phyloP scores from a whole-genome alignment of 164 flowering plant genomes.

The Vitis rupestris region DNA sequence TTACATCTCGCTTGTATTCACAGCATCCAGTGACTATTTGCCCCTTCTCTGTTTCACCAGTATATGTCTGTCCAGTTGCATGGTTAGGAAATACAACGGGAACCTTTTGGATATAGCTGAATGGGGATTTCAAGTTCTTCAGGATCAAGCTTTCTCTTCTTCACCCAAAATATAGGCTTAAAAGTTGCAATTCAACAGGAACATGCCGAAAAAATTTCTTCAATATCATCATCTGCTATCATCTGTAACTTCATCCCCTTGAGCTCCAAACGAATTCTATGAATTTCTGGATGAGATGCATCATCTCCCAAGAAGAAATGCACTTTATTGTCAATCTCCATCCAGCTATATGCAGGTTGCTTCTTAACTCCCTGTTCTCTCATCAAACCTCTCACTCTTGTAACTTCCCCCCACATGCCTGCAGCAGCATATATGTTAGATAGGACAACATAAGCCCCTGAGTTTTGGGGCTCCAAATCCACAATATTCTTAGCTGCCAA shows the following conservation, averaged over 20 bases:
- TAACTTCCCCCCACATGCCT: slow-evolving; percentile 47
- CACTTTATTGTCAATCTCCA: slow-evolving; percentile 37
- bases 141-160: no score
- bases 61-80: no score
- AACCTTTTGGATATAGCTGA: no score
- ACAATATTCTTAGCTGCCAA: slow-evolving; percentile 43
- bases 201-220: background rate
- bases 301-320: slow-evolving; percentile 48
- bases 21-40: no score
- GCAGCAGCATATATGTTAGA: slow-evolving; percentile 49
- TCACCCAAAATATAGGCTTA: no score
- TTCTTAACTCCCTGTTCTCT: slow-evolving; percentile 47
- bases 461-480: slow-evolving; percentile 40
- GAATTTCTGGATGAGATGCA: slow-evolving; percentile 41
- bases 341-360: slow-evolving; percentile 52
- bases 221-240: slow-evolving; percentile 23
- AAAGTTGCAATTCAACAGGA: no score
- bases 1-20: no score
- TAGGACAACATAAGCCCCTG: slow-evolving; percentile 38
- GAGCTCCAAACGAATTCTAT: slow-evolving; percentile 31
- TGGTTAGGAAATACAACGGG: no score
- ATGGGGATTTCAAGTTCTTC: no score
- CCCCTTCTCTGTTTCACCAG: no score
- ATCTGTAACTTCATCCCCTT: slow-evolving; percentile 29
- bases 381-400: slow-evolving; percentile 36